phyloP scores from a whole-genome alignment of 371 early-diverging fungal genomes.

The Dichotomocladium elegans region DNA sequence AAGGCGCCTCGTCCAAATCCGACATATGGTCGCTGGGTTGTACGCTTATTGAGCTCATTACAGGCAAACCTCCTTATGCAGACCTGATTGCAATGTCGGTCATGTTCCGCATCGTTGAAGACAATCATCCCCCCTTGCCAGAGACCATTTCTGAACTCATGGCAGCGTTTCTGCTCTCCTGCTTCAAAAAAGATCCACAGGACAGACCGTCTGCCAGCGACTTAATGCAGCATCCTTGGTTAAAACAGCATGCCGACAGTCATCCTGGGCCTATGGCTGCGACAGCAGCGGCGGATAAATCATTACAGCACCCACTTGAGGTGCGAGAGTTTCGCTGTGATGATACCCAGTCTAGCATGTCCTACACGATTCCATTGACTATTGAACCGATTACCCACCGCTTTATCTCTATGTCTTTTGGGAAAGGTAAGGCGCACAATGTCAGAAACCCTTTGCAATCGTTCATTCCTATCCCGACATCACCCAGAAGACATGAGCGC shows the following conservation, averaged over 20 bases:
- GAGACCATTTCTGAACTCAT: conserved; percentile 70
- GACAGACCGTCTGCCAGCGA: conserved; percentile 66
- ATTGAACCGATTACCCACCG: conserved; percentile 27
- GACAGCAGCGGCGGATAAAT: too few relatives aligned
- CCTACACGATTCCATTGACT: too few relatives aligned
- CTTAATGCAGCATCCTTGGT: conserved; percentile 71
- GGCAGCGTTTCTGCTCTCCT: conserved; percentile 64
- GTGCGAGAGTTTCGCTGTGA: too few relatives aligned
- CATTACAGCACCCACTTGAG: too few relatives aligned
- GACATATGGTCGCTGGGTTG: conserved; percentile 95
- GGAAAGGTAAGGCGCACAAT: conserved; percentile 24
- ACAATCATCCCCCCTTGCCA: conserved; percentile 79
- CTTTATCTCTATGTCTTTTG: conserved; percentile 33
- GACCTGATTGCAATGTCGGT: conserved; percentile 80
- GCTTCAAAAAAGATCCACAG: conserved; percentile 78
- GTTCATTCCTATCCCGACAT: too few relatives aligned
- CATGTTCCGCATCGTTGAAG: conserved; percentile 87
- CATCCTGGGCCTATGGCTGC: neutral
- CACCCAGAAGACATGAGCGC: too few relatives aligned
- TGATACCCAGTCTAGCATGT: too few relatives aligned
- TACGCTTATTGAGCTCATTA: conserved; percentile 82
- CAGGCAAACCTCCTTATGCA: conserved; percentile 85
- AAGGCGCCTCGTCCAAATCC: conserved; percentile 75
- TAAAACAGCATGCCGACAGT: conserved; percentile 20
- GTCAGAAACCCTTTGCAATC: neutral